A percentile compares a stretch with the other conserved stretches of the same genome.
Conservation (phyloP, 2,329 filamentous ascomycete species). For the Talaromyces sp. region DNA sequence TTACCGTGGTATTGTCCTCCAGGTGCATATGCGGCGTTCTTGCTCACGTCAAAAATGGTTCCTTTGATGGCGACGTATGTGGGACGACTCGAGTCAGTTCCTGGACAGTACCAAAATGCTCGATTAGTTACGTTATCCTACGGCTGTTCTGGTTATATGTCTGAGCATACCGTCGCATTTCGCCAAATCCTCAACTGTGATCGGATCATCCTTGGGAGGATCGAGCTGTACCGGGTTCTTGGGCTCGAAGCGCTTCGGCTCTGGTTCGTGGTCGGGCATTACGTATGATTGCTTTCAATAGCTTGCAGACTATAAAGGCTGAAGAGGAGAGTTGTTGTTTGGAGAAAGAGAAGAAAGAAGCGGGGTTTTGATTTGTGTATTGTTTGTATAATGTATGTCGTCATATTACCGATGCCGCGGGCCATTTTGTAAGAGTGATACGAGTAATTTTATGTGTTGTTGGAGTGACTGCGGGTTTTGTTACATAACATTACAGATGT, state of each 20-base stretch:
- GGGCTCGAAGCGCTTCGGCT: slow-evolving; percentile 39
- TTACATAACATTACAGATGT: neutral
- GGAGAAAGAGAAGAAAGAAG: neutral
- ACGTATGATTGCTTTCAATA: neutral
- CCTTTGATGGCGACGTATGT: slow-evolving; percentile 70
- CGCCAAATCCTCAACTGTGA: slow-evolving; percentile 72
- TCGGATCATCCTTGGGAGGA: slow-evolving; percentile 82
- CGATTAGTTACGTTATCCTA: neutral
- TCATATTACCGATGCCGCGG: slow-evolving; percentile 1
- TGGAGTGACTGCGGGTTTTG: neutral
- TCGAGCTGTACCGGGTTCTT: slow-evolving; percentile 56
- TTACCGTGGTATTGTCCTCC: slow-evolving; percentile 81
- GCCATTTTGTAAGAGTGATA: neutral
- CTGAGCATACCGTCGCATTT: slow-evolving; percentile 70
- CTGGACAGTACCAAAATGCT: slow-evolving; percentile 23
- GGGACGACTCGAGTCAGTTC: slow-evolving; percentile 45
- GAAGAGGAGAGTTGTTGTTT: neutral
- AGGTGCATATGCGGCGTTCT: slow-evolving; percentile 79
- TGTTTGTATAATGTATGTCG: neutral
- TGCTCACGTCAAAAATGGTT: slow-evolving; percentile 88
- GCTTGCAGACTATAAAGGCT: neutral
- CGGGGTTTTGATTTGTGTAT: neutral
- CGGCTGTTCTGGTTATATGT: neutral
- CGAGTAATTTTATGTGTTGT: neutral
- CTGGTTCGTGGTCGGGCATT: slow-evolving; percentile 31